These are phyloP conservation scores for Pogostemon cablin DNA, from an alignment of 257 asterid species.

Conservation along the genomic window DNA sequence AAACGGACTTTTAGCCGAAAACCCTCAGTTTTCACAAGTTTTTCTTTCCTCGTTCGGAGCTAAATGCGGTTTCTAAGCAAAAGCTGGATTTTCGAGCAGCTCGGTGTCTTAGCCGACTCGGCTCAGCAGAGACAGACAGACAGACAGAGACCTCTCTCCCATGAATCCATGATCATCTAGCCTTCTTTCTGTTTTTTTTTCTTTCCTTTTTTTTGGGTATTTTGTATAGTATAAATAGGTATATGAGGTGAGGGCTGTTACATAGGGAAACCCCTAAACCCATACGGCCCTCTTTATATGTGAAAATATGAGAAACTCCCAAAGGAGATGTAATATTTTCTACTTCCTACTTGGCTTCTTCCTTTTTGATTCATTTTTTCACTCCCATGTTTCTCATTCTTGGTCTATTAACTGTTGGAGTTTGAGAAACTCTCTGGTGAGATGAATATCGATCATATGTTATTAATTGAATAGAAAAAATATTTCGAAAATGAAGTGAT, in stretches of 20 bases:
- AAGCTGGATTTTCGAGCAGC: conserved; percentile 51
- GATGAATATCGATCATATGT: too few relatives aligned
- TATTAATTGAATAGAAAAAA: too few relatives aligned
- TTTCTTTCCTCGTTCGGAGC: conserved; percentile 20
- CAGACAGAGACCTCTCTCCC: conserved; percentile 33
- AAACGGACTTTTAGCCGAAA: conserved; percentile 15
- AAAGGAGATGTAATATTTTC: conserved; percentile 39
- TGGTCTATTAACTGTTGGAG: too few relatives aligned
- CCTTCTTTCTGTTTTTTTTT: conserved; percentile 3
- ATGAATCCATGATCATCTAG: conserved; percentile 32
- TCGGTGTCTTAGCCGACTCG: conserved; percentile 38
- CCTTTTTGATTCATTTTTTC: neutral
- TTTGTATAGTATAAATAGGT: conserved; percentile 57
- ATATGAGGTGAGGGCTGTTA: conserved; percentile 46
- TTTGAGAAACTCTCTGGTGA: too few relatives aligned
- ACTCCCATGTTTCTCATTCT: neutral
- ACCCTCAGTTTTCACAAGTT: conserved; percentile 33
- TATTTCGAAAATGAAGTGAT: too few relatives aligned
- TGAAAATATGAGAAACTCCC: conserved; percentile 44
- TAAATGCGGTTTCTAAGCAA: conserved; percentile 25
- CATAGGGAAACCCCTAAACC: conserved; percentile 51
- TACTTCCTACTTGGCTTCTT: conserved; percentile 15
- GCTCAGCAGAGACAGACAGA: conserved; percentile 33
- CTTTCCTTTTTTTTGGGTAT: conserved; percentile 16
- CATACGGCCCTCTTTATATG: conserved; percentile 47